A percentile compares a stretch with the other conserved stretches of the same genome.
Evolutionary conservation across 1,139 yeast genomes (phyloP).

Genomic region (Candida labiduridarum): DNA sequence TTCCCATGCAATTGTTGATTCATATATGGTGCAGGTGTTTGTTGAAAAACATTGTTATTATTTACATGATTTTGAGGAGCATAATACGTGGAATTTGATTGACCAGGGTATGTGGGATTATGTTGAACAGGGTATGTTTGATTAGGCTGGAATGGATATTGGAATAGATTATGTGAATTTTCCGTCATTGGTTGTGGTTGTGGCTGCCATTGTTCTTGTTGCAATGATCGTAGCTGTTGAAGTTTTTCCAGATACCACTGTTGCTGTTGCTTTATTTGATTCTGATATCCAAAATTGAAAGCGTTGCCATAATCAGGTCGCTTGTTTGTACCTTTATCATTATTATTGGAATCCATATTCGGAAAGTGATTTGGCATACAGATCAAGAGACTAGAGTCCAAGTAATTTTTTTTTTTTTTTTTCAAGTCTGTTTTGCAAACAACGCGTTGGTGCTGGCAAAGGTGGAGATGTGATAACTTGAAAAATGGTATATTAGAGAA

Average conservation of each 20-base stretch:
- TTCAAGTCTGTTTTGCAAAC: background rate
- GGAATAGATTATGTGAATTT: background rate
- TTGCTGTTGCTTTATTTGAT: constrained; percentile 2
- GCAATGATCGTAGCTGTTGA: background rate
- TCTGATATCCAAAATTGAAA: constrained; percentile 3
- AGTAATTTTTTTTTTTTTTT: background rate
- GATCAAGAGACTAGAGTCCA: background rate
- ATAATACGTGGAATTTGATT: too few species aligned
- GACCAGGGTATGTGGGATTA: too few species aligned
- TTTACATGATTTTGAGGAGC: too few species aligned
- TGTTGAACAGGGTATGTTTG: too few species aligned
- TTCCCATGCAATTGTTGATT: too few species aligned
- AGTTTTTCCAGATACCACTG: background rate
- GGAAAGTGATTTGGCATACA: background rate
- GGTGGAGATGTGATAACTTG: too few species aligned
- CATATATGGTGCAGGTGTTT: too few species aligned
- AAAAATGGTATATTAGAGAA: too few species aligned
- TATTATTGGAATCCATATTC: background rate
- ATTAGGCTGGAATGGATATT: background rate
- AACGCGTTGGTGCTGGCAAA: too few species aligned
- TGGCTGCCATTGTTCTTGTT: background rate
- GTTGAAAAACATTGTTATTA: too few species aligned
- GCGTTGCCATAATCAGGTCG: constrained; percentile 2
- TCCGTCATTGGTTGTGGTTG: too few species aligned
- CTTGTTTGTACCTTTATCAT: background rate